Conservation (phyloP, 1,139 yeast species). For the Eremothecium sinecaudum region DNA sequence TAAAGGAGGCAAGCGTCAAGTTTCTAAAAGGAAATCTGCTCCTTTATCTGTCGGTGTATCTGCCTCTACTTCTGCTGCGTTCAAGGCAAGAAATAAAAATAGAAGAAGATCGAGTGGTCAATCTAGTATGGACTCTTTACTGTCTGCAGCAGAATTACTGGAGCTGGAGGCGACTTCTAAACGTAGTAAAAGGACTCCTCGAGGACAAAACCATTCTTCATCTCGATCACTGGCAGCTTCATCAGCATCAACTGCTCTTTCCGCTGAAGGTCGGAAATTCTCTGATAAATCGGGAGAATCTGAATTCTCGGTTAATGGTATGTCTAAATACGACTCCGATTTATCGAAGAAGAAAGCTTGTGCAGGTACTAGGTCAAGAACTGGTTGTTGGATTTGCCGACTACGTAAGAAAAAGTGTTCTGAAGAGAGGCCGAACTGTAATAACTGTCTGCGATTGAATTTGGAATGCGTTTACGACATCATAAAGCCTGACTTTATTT, state of each 20-base stretch:
- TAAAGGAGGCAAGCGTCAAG: conserved; percentile 28
- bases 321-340: conserved; percentile 3
- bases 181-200: not conserved
- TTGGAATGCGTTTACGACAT: conserved; percentile 41
- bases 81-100: conserved; percentile 1
- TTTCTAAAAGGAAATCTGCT: conserved; percentile 16
- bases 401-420: conserved; percentile 57
- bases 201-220: not conserved
- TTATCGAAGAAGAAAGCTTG: conserved; percentile 14
- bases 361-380: conserved; percentile 39
- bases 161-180: conserved; percentile 7
- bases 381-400: conserved; percentile 65
- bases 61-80: conserved; percentile 8
- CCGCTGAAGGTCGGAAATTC: not conserved
- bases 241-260: conserved; percentile 1
- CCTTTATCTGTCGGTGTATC: conserved; percentile 11
- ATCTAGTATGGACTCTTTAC: conserved; percentile 7
- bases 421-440: conserved; percentile 49
- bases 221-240: not conserved
- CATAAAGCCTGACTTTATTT: conserved; percentile 49
- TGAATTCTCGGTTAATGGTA: not conserved
- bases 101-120: conserved; percentile 3
- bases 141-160: conserved; percentile 10
- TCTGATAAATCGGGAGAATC: not conserved
- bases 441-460: conserved; percentile 44